A percentile compares a stretch with the other conserved stretches of the same genome.
phyloP scores from a whole-genome alignment of 2,329 filamentous ascomycete species.

The Pseudogymnoascus destructans region DNA sequence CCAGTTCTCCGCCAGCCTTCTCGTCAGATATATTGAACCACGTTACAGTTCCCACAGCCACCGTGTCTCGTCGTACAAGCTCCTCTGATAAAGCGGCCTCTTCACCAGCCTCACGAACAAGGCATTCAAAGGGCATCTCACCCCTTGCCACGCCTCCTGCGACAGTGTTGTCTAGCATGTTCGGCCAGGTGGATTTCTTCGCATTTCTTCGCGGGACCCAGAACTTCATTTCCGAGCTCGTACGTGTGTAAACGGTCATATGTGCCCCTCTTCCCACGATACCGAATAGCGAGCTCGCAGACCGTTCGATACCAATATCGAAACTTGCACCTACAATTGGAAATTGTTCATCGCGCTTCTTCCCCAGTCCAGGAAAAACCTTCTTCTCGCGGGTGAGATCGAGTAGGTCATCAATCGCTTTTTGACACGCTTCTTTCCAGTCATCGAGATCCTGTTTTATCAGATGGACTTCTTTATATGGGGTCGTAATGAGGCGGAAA shows the following conservation, averaged over 20 bases:
- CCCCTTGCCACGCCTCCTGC: conserved; percentile 61
- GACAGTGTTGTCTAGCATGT: conserved; percentile 68
- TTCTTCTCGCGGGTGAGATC: background rate
- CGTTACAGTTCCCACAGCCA: conserved; percentile 46
- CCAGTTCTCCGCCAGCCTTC: conserved; percentile 51
- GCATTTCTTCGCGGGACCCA: conserved; percentile 59
- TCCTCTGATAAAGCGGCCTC: conserved; percentile 55
- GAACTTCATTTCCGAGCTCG: conserved; percentile 39
- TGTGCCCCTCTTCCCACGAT: conserved; percentile 53
- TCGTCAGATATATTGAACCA: conserved; percentile 52
- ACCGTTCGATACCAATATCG: conserved; percentile 38
- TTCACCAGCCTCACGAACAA: conserved; percentile 59
- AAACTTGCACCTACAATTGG: background rate
- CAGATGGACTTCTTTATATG: background rate
- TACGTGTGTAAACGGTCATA: conserved; percentile 48
- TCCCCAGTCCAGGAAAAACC: background rate
- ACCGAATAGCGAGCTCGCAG: conserved; percentile 51
- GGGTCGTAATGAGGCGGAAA: conserved; percentile 26
- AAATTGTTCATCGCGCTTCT: background rate
- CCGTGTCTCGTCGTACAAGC: conserved; percentile 39
- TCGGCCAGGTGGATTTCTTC: conserved; percentile 58
- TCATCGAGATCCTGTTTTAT: background rate
- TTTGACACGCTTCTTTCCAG: background rate
- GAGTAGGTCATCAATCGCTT: conserved; percentile 18
- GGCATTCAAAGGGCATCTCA: conserved; percentile 51